A percentile compares a stretch with the other conserved stretches of the same genome.
Evolutionary conservation across 164 flowering plant species (phyloP).

Genomic region (Santalum album): DNA sequence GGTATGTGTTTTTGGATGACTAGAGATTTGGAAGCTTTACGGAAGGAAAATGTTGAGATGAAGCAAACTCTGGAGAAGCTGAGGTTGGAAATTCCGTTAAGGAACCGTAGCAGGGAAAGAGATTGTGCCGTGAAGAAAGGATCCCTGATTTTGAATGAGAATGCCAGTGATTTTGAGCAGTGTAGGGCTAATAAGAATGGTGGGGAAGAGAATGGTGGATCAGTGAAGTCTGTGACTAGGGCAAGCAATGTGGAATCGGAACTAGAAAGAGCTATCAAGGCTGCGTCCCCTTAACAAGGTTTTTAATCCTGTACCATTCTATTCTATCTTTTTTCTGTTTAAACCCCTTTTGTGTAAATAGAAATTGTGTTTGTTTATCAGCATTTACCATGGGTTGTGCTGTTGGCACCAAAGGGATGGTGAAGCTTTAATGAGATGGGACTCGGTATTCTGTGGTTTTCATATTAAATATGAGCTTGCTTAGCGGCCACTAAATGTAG

Average conservation of each 20-base stretch:
- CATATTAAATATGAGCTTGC: no score
- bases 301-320: neutral
- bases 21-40: constrained; percentile 57
- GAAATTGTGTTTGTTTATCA: no score
- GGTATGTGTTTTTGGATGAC: constrained; percentile 66
- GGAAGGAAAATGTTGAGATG: constrained; percentile 52
- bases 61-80: constrained; percentile 39
- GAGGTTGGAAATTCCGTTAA: constrained; percentile 13
- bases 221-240: constrained; percentile 18
- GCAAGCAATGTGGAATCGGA: constrained; percentile 48
- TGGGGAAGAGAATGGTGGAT: constrained; percentile 21
- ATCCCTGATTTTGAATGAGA: constrained; percentile 9
- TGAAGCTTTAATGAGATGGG: no score
- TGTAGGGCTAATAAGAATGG: constrained; percentile 45
- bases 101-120: constrained; percentile 9
- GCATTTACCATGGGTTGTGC: no score
- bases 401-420: no score
- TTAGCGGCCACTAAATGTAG: no score
- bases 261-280: constrained; percentile 70
- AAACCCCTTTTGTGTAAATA: no score
- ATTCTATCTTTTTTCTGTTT: no score
- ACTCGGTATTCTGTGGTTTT: no score
- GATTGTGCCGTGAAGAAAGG: constrained; percentile 16
- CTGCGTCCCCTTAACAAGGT: constrained; percentile 46
- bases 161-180: constrained; percentile 28